Evolutionary conservation across 2,329 filamentous ascomycete genomes (phyloP).

Genomic region (Fusarium pininemorale): DNA sequence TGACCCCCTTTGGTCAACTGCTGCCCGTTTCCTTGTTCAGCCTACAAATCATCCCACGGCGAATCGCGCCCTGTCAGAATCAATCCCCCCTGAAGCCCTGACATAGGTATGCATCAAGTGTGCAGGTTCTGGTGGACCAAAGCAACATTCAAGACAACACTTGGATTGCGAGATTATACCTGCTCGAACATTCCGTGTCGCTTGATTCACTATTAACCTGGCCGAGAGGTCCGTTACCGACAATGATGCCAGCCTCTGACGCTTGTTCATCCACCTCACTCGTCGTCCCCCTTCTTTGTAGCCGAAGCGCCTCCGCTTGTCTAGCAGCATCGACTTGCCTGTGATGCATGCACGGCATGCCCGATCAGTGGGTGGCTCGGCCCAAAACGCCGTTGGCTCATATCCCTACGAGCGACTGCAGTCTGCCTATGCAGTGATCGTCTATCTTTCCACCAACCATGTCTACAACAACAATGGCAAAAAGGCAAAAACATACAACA

Average conservation of each 20-base stretch:
- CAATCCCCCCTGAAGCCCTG: no score
- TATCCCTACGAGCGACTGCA: background rate
- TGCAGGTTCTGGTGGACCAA: background rate
- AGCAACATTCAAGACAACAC: background rate
- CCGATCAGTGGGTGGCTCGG: rapidly evolving
- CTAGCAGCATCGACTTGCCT: background rate
- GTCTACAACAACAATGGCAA: no score
- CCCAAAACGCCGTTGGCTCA: background rate
- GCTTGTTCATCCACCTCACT: no score
- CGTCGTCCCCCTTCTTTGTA: background rate
- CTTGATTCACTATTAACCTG: no score
- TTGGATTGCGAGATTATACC: background rate
- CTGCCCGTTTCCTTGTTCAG: background rate
- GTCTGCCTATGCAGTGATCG: no score
- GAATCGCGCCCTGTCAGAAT: background rate
- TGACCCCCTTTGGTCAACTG: background rate
- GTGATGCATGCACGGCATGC: background rate
- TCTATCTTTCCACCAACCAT: background rate
- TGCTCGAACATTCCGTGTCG: background rate
- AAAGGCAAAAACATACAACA: background rate
- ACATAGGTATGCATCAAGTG: background rate
- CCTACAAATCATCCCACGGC: background rate
- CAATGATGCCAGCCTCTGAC: no score
- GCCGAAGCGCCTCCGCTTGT: background rate
- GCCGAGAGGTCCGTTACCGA: background rate